These are phyloP conservation scores for Neonectria sp. DNA, from an alignment of 2,329 filamentous ascomycete genomes.

Conservation along the genomic window DNA sequence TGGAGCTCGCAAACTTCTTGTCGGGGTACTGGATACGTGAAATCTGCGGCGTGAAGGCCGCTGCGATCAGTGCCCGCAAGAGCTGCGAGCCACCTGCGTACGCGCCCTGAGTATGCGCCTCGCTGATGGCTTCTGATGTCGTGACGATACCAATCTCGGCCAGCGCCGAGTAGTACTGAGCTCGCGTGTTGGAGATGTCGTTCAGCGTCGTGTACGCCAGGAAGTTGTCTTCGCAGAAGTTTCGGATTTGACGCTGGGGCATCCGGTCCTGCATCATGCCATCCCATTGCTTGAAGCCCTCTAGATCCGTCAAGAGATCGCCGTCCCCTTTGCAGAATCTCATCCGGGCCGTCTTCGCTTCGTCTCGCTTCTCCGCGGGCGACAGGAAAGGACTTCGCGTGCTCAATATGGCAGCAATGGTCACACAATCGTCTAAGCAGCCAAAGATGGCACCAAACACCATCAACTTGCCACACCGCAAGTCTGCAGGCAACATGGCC, in stretches of 20 bases:
- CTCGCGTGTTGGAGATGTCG: conserved; percentile 89
- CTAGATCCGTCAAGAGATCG: conserved; percentile 89
- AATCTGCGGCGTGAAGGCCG: conserved; percentile 87
- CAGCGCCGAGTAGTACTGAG: conserved; percentile 88
- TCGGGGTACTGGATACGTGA: conserved; percentile 94
- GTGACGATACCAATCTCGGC: conserved; percentile 87
- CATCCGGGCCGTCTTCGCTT: conserved; percentile 82
- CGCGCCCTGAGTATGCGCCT: conserved; percentile 40
- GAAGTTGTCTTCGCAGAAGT: conserved; percentile 90
- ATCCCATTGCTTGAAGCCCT: conserved; percentile 88
- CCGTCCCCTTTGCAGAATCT: conserved; percentile 85
- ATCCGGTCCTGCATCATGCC: conserved; percentile 72
- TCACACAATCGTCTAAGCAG: conserved; percentile 89
- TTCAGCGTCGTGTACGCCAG: conserved; percentile 86
- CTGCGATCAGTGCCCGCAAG: conserved; percentile 79
- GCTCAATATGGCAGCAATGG: conserved; percentile 93
- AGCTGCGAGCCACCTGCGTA: conserved; percentile 60
- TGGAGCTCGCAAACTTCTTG: conserved; percentile 92
- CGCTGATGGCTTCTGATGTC: conserved; percentile 52
- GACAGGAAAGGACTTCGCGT: conserved; percentile 89
- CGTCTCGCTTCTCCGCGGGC: conserved; percentile 85
- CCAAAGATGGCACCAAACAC: conserved; percentile 96
- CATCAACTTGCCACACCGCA: conserved; percentile 94
- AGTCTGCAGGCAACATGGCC: conserved; percentile 94
- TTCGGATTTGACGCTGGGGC: conserved; percentile 74